phyloP scores from a whole-genome alignment of 768 basidiomycete species.

The Macrolepiota dolichaula region DNA sequence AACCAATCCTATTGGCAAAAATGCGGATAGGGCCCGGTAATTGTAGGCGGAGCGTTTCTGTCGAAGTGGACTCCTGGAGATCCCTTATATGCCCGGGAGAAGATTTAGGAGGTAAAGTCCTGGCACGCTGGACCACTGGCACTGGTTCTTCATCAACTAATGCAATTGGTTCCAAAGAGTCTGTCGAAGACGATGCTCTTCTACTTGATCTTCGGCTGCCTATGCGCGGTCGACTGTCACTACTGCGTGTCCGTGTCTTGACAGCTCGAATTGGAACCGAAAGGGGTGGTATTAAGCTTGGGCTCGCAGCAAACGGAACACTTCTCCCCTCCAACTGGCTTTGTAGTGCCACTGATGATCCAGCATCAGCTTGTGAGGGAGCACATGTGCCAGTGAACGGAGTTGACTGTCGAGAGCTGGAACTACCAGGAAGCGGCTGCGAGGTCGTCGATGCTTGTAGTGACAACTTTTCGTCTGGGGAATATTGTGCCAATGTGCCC shows the following conservation, averaged over 20 bases:
- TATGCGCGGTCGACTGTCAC: background rate
- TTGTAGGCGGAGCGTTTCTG: background rate
- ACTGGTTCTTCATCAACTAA: background rate
- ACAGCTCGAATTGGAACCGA: background rate
- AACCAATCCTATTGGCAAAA: background rate
- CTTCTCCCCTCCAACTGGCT: background rate
- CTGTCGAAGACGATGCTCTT: background rate
- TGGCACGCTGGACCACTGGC: background rate
- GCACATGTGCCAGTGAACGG: background rate
- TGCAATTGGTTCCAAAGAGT: background rate
- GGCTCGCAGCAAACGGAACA: background rate
- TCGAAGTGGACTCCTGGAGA: background rate
- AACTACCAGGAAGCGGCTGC: background rate
- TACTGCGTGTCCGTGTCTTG: background rate
- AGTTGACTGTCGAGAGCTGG: background rate
- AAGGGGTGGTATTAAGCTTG: background rate
- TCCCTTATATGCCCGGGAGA: background rate
- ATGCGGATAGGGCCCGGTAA: background rate
- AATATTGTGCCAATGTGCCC: background rate
- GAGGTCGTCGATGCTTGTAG: background rate
- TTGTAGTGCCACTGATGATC: background rate
- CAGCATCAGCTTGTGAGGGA: background rate
- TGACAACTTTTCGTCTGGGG: background rate
- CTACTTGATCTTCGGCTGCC: background rate
- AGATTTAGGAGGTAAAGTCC: background rate